Conservation (phyloP, 176 grass and related monocot species). For the Aegilops sharonensis region DNA sequence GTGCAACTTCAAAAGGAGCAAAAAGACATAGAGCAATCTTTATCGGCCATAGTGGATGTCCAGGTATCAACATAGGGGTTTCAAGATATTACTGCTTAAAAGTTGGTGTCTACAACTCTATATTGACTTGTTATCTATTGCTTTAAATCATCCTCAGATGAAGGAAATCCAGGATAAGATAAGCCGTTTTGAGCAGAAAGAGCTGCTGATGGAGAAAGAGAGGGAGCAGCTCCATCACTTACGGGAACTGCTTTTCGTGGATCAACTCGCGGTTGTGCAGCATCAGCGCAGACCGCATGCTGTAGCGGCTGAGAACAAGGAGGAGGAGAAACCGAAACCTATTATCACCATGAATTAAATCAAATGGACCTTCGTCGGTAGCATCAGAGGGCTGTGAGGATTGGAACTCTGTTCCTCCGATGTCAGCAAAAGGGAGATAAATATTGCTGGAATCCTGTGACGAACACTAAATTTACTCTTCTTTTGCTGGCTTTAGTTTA, state of each 20-base stretch:
- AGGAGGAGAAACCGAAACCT: slow-evolving; percentile 29
- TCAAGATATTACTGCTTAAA: neutral
- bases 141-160: slow-evolving; percentile 62
- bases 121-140: slow-evolving; percentile 6
- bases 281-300: slow-evolving; percentile 38
- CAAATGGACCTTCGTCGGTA: neutral
- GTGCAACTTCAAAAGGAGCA: slow-evolving; percentile 65
- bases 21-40: slow-evolving; percentile 70
- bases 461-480: neutral
- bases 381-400: neutral
- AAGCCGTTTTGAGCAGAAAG: slow-evolving; percentile 66
- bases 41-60: slow-evolving; percentile 77
- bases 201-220: slow-evolving; percentile 78
- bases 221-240: slow-evolving; percentile 55
- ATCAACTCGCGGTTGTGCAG: slow-evolving; percentile 60
- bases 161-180: slow-evolving; percentile 94
- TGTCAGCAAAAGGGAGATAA: neutral
- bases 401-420: neutral
- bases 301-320: slow-evolving; percentile 26
- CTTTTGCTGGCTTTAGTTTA: neutral
- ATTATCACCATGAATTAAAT: slow-evolving; percentile 21
- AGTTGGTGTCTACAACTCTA: neutral
- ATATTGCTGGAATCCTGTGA: neutral
- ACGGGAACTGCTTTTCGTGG: slow-evolving; percentile 61
- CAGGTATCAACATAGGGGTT: slow-evolving; percentile 48